Base-by-base conservation (phyloP, 371 early-diverging fungal species). In the Apophysomyces variabilis region DNA sequence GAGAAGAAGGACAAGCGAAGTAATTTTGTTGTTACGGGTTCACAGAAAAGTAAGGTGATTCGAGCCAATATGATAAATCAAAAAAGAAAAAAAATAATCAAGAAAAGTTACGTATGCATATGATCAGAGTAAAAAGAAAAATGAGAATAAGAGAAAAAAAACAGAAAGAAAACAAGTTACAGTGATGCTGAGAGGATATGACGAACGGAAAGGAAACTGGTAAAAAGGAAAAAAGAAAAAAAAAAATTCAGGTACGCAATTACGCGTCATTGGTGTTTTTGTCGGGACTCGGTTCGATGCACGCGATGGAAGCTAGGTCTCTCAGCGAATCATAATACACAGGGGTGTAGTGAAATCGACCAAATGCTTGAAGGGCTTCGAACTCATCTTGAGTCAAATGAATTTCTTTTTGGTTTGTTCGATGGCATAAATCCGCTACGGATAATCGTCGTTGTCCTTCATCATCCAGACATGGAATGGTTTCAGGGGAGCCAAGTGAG, bases 401-500 rank as follows among this genome's bases (percentile, higher is more conserved):
- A 38, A 65, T 44, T 50, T 50, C 54, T 50, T 50, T 47, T n/a
- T 47, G 47, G 47, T 47, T 16, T 14, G 47, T 50, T 21, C 21
- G 54, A 50, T 50, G 16, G 21, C 54, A 50, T 7, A 39, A 38
- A 59, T 65, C 66, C 38, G 64, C 64, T 44, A 64, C 64, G 64
- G 64, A 57, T 57, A 64, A 64, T 43, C 64, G 64, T 44, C 64
- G 64, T 44, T 57, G 64, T 26, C 43, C 41, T 38, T 39, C 58
- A 16, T 57, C 64, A 32, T 32, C 44, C 32, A 43, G 35, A 11
- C 59, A 50, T 8, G 46, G 46, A 32, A 60, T 32, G 26, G 58
- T 59, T 39, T 67, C 63, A n/a, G 69, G 69, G 36, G 69, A 69
- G n/a, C 69, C 69, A 26, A 69, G 65, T 39, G 69, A 69, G 38